These are phyloP conservation scores for Aspergillus taichungensis DNA, from an alignment of 495 filamentous ascomycete species.

Conservation along the genomic window DNA sequence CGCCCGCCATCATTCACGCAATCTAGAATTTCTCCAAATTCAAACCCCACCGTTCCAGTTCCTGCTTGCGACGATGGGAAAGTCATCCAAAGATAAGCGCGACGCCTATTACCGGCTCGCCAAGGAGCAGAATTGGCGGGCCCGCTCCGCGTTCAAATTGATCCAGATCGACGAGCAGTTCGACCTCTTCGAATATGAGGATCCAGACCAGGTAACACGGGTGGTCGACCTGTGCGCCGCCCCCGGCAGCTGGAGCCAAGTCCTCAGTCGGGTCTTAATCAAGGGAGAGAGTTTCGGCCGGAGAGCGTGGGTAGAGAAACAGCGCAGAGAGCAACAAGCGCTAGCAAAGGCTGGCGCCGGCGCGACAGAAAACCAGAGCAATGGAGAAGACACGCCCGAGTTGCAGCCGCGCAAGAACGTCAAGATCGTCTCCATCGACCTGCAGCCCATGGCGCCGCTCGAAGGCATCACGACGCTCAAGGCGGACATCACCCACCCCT, in stretches of 20 bases:
- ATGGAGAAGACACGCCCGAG: constrained; percentile 24
- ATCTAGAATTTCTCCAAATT: too few species aligned
- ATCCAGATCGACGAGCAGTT: constrained; percentile 96
- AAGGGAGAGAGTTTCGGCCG: constrained; percentile 85
- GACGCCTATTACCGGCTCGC: constrained; percentile 96
- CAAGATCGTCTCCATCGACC: constrained; percentile 89
- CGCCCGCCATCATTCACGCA: too few species aligned
- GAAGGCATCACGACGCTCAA: constrained; percentile 84
- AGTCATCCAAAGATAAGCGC: constrained; percentile 97
- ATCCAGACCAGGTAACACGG: constrained; percentile 61
- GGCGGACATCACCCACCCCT: constrained; percentile 95
- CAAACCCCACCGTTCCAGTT: too few species aligned
- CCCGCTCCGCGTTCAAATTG: constrained; percentile 91
- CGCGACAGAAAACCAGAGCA: constrained; percentile 12
- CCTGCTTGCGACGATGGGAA: constrained; percentile 57
- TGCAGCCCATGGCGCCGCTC: constrained; percentile 90
- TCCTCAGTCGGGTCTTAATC: constrained; percentile 84
- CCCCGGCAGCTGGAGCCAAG: constrained; percentile 93
- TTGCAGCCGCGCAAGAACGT: constrained; percentile 60
- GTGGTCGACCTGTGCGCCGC: constrained; percentile 96
- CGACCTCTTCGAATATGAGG: constrained; percentile 67
- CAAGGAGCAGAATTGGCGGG: constrained; percentile 97
- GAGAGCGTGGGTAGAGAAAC: constrained; percentile 74
- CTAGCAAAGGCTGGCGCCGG: constrained; percentile 29
- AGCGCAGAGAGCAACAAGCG: constrained; percentile 43